Conservation (phyloP, 257 asterid species). For the Primulina huaijiensis region DNA sequence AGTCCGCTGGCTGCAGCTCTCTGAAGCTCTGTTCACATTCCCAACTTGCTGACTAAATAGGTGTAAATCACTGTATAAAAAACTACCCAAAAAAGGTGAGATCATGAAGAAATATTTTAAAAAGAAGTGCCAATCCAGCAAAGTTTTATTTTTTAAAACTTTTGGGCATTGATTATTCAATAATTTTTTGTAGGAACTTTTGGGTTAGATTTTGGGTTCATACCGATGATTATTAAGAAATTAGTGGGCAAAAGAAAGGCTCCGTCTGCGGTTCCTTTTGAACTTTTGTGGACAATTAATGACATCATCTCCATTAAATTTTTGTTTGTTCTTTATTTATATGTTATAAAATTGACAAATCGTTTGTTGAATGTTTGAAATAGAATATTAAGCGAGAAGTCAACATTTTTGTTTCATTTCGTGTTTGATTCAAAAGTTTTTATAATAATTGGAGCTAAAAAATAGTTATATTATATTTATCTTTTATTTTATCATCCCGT, state of each 20-base stretch:
- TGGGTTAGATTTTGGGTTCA: background rate
- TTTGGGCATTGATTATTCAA: background rate
- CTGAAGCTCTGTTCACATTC: background rate
- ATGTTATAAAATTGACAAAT: no score
- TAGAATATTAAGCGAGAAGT: no score
- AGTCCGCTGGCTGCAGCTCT: background rate
- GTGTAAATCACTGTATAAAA: background rate
- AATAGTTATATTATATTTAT: no score
- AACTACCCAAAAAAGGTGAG: background rate
- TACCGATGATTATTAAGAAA: background rate
- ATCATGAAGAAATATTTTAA: background rate
- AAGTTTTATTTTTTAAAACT: background rate
- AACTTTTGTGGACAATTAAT: slow-evolving; percentile 21
- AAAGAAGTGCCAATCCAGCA: background rate
- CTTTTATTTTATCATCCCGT: no score
- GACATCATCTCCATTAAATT: background rate
- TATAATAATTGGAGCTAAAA: no score
- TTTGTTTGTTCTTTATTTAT: no score
- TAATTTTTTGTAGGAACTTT: background rate
- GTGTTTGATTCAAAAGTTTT: no score
- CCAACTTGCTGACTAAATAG: background rate
- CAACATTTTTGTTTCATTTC: no score
- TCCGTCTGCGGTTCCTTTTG: background rate
- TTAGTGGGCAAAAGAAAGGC: background rate
- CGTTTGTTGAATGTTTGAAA: no score